Evolutionary conservation across 306 rosid species (phyloP), one percentile per base, ranked within the genome.

Genomic region (Aeschynomene evenia): DNA sequence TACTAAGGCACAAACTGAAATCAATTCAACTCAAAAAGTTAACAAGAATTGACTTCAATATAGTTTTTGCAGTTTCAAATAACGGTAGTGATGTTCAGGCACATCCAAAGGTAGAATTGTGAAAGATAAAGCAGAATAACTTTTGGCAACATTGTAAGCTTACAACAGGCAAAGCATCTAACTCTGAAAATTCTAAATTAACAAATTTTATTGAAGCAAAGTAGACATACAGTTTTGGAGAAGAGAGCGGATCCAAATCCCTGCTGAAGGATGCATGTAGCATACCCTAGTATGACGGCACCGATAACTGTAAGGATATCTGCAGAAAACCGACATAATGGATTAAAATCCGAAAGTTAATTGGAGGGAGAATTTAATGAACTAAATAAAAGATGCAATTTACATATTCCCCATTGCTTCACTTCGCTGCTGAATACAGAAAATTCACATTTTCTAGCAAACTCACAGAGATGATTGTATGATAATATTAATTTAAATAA

Each of bases 241-340:
- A 83, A 78, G 81, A 88, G 82, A 58, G 95, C 74, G 16, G 96
- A 75, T 56, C 92, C 95, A 40, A 82, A 81, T 55, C 99, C 99
- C 80, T 87, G 97, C 81, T 88, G 92, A 78, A 94, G 87, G 81
- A 88, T 83, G 85, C 92, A 91, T 28, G 95, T 89, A 40, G 88
- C 96, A 74, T 94, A 94, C 62, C 97, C 99, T 33, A 85, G 73
- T 61, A 94, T 49, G 71, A 91, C 82, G 36, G 97, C 96, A 57
- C 96, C 99, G 43, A 94, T 73, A 70, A 91, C 91, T 81, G 90
- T 85, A 36, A 91, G 92, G 79, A 90, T 66, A 81, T 94, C 99
- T 94, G 92, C 85, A 84, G 72, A 75, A 86, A 63, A 45, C 56
- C 71, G 62, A 31, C 29, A 66, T 37, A 40, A 26, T 68, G 18